A percentile compares a stretch with the other conserved stretches of the same genome.
phyloP scores from a whole-genome alignment of 2,329 filamentous ascomycete genomes.

The Fusarium sp. region DNA sequence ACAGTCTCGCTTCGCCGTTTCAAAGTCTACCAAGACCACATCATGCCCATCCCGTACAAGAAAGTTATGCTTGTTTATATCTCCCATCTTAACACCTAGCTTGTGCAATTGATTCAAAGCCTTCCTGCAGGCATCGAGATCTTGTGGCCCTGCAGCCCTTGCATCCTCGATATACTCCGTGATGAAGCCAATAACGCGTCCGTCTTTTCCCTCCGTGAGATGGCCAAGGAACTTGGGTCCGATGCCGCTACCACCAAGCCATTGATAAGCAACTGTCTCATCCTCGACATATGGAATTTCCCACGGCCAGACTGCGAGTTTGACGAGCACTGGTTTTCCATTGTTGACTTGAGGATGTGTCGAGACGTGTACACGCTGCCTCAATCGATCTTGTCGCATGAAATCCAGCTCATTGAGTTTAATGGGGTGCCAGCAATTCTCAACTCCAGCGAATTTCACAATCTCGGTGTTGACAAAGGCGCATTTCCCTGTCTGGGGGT shows the following conservation, averaged over 20 bases:
- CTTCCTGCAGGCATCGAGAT: constrained; percentile 40
- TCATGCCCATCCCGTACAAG: constrained; percentile 40
- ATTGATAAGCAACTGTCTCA: constrained; percentile 46
- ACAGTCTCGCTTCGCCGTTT: constrained; percentile 38
- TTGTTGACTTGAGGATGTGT: constrained; percentile 40
- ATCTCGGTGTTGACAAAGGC: constrained; percentile 37
- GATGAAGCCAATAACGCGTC: constrained; percentile 46
- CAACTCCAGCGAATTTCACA: constrained; percentile 28
- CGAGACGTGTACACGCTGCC: constrained; percentile 41
- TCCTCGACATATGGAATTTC: constrained; percentile 39
- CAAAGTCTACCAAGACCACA: constrained; percentile 43
- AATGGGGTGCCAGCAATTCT: constrained; percentile 39
- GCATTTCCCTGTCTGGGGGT: constrained; percentile 32
- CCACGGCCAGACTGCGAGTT: constrained; percentile 46
- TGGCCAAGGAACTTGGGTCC: constrained; percentile 48
- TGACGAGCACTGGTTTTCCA: constrained; percentile 39
- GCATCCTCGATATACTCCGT: constrained; percentile 39
- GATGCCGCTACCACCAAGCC: constrained; percentile 39
- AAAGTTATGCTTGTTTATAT: constrained; percentile 48
- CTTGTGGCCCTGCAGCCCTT: constrained; percentile 36
- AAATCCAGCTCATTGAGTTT: constrained; percentile 45
- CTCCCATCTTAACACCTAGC: constrained; percentile 46
- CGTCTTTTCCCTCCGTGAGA: constrained; percentile 41
- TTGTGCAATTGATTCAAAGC: constrained; percentile 40
- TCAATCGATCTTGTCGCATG: constrained; percentile 35